Evolutionary conservation across 75 land plant genomes (phyloP), one percentile per base, ranked within the genome.

Genomic region (Selaginella tamariscina): DNA sequence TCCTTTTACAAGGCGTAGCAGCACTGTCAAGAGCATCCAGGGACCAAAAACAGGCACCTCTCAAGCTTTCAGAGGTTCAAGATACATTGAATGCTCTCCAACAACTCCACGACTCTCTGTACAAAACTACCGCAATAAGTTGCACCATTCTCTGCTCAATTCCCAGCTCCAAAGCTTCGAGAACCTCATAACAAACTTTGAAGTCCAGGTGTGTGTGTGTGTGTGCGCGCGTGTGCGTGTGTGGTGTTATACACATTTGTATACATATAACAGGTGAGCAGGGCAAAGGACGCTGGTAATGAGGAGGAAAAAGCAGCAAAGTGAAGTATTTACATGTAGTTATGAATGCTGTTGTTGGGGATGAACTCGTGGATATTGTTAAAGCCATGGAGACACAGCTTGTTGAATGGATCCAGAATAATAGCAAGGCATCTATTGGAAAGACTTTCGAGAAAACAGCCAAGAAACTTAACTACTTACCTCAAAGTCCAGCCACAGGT

Each of bases 1-100:
- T 15, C 11, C 49, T 39, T 5, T 15, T 39, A 5, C 49, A 39
- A 15, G 49, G 49, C 49, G 69, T 78, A 1, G 32, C 59, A 27
- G 80, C 80, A 63, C 69, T 78, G 55, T 74, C 73, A 56, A 64
- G 65, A 66, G 80, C 80, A 59, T 78, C 80, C 2, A 64, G 76
- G 28, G 74, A 73, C 55, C 56, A 69, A 57, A 63, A 68, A 55
- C 75, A 78, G 32, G 80, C 76, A 33, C 80, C 80, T 49, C 68
- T 65, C 56, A 78, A 54, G 57, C 29, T 73, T 21, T 54, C 55
- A 33, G 31, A 2, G 56, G 28, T 78, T 39, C 75, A 78, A 31
- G 80, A 73, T 27, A 68, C 73, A 65, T 65, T 70, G 56, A 59
- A 54, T 65, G 68, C 69, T 56, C 80, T 78, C 15, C 69, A 69